phyloP scores from a whole-genome alignment of 2,329 filamentous ascomycete species.

The Ascochyta pisi region DNA sequence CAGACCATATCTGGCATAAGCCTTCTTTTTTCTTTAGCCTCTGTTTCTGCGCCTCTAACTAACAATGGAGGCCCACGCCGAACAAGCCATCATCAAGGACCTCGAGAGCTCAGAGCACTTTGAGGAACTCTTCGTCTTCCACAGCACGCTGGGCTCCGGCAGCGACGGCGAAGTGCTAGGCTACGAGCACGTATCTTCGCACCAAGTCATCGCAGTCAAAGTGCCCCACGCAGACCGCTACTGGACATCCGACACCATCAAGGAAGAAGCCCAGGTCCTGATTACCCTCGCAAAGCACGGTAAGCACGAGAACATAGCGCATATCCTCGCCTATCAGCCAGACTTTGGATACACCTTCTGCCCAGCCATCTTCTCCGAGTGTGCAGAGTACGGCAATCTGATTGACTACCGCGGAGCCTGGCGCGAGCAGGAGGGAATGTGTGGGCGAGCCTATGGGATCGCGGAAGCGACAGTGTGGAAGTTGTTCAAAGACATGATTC shows the following conservation, averaged over 20 bases:
- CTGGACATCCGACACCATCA: background rate
- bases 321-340: constrained; percentile 1
- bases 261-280: background rate
- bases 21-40: no score
- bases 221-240: background rate
- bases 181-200: background rate
- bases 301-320: background rate
- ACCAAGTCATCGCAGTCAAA: constrained; percentile 1
- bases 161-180: background rate
- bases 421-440: background rate
- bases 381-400: background rate
- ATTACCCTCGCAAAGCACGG: background rate
- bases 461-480: constrained; percentile 38
- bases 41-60: no score
- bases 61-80: no score
- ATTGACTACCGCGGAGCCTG: constrained; percentile 11
- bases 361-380: background rate
- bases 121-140: background rate
- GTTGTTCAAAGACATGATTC: constrained; percentile 28
- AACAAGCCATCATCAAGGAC: background rate
- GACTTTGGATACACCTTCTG: background rate
- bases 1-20: no score
- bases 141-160: background rate
- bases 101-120: background rate
- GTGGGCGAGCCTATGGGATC: background rate